These are phyloP conservation scores for Xylaria bambusicola DNA, from an alignment of 495 filamentous ascomycete species.

Conservation along the genomic window DNA sequence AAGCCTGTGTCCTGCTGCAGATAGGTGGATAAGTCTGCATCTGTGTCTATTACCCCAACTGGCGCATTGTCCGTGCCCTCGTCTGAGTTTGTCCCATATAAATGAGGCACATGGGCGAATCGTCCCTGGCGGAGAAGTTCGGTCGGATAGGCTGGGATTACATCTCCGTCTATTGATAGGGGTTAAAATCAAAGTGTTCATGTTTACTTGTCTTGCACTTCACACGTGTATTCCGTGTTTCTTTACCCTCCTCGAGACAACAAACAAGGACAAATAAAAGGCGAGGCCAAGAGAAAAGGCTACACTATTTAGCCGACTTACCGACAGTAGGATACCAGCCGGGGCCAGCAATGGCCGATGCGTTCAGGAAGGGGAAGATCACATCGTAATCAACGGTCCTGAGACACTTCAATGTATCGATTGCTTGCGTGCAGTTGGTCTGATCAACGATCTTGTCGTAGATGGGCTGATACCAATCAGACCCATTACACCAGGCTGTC, in stretches of 20 bases:
- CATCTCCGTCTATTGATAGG: constrained; percentile 48
- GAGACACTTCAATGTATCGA: constrained; percentile 47
- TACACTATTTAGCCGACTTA: no score
- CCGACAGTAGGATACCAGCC: constrained; percentile 47
- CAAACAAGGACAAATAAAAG: no score
- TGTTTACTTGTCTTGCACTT: background rate
- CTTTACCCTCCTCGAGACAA: no score
- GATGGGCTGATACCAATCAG: constrained; percentile 39
- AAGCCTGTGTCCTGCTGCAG: constrained; percentile 30
- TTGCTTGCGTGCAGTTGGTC: constrained; percentile 40
- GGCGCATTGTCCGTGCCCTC: constrained; percentile 63
- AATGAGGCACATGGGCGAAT: constrained; percentile 60
- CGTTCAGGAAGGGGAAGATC: constrained; percentile 31
- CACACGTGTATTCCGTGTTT: background rate
- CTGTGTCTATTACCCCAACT: constrained; percentile 44
- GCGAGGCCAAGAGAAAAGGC: no score
- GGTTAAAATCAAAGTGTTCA: background rate
- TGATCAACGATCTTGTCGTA: constrained; percentile 46
- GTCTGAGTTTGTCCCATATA: constrained; percentile 62
- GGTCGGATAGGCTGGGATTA: constrained; percentile 42
- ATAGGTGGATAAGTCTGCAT: constrained; percentile 38
- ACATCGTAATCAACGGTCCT: constrained; percentile 35
- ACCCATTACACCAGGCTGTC: constrained; percentile 36
- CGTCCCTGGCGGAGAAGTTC: constrained; percentile 30
- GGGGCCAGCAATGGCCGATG: constrained; percentile 18